Base-by-base conservation (phyloP, 345 rosid genomes). In the Kernera saxatilis region DNA sequence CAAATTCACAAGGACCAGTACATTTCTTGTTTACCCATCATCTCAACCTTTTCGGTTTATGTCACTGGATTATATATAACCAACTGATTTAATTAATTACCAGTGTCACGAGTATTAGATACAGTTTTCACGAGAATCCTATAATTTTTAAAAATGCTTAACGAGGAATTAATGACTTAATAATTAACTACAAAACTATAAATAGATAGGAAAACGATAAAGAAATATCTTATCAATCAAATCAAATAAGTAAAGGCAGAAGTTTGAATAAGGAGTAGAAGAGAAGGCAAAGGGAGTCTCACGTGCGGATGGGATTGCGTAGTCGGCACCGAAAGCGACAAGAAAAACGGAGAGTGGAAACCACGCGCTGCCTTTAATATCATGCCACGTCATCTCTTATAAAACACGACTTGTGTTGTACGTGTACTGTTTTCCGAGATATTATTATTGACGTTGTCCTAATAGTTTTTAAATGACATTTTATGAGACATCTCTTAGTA, bases 241-340 rank as follows among this genome's bases (percentile, higher is more conserved):
- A 53, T 72, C 57, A 33, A 33, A 21, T 0, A 22, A 46, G 26
- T 1, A 27, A n/a, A 13, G 8, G 12, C 4, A 53, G 5, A 30
- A 5, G 0, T 1, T 5, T 5, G 1, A 37, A 67, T 36, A 52
- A 48, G 7, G 23, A 41, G 52, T 49, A 7, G 41, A 61, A 48
- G 49, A 36, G 57, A 70, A 46, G 66, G 73, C 36, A 32, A 59
- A 35, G 36, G 3, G 40, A 39, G 61, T 30, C 14, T 62, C 70
- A 64, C 70, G 71, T 43, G 77, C 56, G 70, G 63, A 64, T 53
- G 69, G 15, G 62, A 12, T 70, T 8, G 67, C 60, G 23, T 60
- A 61, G 45, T 71, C 65, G 71, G 50, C 41, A 73, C 41, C 6
- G 65, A 55, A 64, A 52, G 58, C 71, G 66, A 55, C 71, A 33